A percentile compares a stretch with the other conserved stretches of the same genome.
These are phyloP conservation scores for Lolium multiflorum DNA, from an alignment of 176 grass and related monocot genomes.

Conservation along the genomic window DNA sequence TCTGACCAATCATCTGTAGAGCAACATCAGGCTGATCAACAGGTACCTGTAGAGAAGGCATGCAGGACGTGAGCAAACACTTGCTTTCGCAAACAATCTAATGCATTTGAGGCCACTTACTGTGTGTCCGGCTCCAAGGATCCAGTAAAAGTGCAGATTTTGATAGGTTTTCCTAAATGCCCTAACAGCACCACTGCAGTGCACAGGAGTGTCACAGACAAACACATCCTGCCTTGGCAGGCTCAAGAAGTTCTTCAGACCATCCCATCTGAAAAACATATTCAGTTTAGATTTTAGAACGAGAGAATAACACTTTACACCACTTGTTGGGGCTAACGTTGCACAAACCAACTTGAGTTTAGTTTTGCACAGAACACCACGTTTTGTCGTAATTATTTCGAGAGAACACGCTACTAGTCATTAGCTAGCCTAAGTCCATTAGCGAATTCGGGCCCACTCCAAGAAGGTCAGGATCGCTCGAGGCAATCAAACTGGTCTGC, in stretches of 20 bases:
- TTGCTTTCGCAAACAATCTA: neutral
- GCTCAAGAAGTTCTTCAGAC: conserved; percentile 54
- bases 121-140: conserved; percentile 64
- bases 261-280: conserved; percentile 41
- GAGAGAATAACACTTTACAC: no score
- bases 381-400: no score
- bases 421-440: no score
- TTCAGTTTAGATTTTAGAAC: no score
- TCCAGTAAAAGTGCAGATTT: conserved; percentile 76
- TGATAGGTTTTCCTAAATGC: conserved; percentile 58
- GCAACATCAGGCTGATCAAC: neutral
- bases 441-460: no score
- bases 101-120: neutral
- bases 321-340: no score
- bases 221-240: conserved; percentile 36
- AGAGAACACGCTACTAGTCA: no score
- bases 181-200: neutral
- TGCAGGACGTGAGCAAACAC: neutral
- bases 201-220: conserved; percentile 19
- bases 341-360: no score
- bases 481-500: no score
- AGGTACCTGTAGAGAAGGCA: neutral
- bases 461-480: no score
- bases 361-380: no score
- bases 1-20: neutral